Conservation (phyloP, 805 yeast genomes). For the Wickerhamiella musiphila region DNA sequence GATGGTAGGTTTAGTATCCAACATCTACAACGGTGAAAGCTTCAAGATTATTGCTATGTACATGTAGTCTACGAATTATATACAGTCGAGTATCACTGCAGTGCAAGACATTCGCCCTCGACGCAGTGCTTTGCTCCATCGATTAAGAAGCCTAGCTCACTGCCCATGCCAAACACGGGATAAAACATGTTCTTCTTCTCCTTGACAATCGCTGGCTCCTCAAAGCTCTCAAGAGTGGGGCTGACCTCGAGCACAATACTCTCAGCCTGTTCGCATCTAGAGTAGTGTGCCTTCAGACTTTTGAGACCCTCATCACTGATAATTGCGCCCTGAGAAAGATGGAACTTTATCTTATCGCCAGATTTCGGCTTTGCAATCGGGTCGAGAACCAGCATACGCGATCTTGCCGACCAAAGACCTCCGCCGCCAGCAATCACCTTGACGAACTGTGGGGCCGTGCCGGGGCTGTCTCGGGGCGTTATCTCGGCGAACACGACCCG, state of each 20-base stretch:
- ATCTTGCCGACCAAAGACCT: constrained; percentile 59
- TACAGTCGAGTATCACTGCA: not conserved
- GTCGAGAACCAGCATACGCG: constrained; percentile 46
- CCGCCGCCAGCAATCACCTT: constrained; percentile 63
- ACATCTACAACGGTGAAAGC: too few species aligned
- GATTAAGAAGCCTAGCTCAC: constrained; percentile 19
- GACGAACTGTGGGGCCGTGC: constrained; percentile 21
- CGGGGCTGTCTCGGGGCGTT: constrained; percentile 2
- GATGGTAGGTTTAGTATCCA: too few species aligned
- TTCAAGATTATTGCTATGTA: too few species aligned
- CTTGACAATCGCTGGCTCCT: constrained; percentile 8
- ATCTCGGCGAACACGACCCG: constrained; percentile 15
- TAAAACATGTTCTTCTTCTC: constrained; percentile 10
- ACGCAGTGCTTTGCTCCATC: constrained; percentile 18
- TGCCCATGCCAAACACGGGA: constrained; percentile 19
- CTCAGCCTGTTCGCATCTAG: constrained; percentile 5
- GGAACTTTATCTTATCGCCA: constrained; percentile 34
- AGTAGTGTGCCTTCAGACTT: constrained; percentile 4
- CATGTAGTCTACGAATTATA: not conserved
- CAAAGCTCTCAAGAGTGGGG: constrained; percentile 15
- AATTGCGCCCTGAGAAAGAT: constrained; percentile 9
- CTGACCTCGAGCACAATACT: constrained; percentile 16
- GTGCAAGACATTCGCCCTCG: constrained; percentile 14
- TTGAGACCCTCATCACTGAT: constrained; percentile 7
- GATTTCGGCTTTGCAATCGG: constrained; percentile 31